These are phyloP conservation scores for Patellifolia procumbens DNA, from an alignment of 179 eudicot genomes.

Conservation along the genomic window DNA sequence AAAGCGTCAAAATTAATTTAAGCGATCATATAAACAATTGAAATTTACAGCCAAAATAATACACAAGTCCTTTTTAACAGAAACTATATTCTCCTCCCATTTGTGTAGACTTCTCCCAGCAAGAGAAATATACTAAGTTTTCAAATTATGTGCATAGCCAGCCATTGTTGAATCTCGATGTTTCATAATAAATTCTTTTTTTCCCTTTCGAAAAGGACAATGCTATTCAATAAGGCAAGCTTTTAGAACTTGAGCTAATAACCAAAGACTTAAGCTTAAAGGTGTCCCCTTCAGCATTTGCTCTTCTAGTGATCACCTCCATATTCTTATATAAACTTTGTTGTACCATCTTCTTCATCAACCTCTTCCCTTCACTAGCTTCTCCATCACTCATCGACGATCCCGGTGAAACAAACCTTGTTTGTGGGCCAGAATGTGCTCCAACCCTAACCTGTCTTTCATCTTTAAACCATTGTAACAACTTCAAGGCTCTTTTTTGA, in stretches of 20 bases:
- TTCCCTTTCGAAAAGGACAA: too few species aligned
- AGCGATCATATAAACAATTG: not conserved
- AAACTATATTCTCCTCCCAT: not conserved
- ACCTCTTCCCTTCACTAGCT: conserved; percentile 53
- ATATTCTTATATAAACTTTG: conserved; percentile 77
- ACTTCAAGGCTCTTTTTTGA: conserved; percentile 76
- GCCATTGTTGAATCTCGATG: not conserved
- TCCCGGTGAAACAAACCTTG: conserved; percentile 40
- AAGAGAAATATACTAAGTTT: conserved; percentile 7
- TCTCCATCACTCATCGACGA: conserved; percentile 52
- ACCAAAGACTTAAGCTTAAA: conserved; percentile 71
- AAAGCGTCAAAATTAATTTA: not conserved
- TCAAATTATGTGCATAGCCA: conserved; percentile 26
- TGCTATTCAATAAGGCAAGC: conserved; percentile 68
- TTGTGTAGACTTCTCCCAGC: conserved; percentile 13
- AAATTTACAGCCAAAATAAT: conserved; percentile 19
- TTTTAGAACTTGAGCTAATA: conserved; percentile 89
- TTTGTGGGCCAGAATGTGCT: conserved; percentile 83
- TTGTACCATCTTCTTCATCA: conserved; percentile 80
- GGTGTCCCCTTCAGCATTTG: conserved; percentile 51
- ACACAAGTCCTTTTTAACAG: conserved; percentile 12
- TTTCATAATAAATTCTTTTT: not conserved
- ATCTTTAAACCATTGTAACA: conserved; percentile 85
- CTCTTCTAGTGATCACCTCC: conserved; percentile 79
- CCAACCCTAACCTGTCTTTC: conserved; percentile 57